Evolutionary conservation across 1,139 yeast species (phyloP).

Genomic region (Sugiyamaella xylanicola): DNA sequence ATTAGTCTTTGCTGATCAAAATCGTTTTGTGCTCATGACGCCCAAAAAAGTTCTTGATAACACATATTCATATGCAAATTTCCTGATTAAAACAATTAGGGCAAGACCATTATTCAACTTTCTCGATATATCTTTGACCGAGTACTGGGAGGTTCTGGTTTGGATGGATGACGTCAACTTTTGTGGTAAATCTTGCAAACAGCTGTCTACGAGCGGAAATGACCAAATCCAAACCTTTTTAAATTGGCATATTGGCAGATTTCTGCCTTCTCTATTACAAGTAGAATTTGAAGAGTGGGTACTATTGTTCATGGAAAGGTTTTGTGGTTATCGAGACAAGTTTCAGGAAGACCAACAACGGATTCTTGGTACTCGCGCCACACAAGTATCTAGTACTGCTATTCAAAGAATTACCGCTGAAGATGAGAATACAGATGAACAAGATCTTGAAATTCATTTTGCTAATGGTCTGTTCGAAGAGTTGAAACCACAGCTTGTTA

Average conservation of each 20-base stretch:
- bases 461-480: conserved; percentile 43
- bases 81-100: conserved; percentile 75
- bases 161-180: conserved; percentile 95
- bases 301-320: conserved; percentile 69
- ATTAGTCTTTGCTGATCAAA: conserved; percentile 79
- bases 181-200: conserved; percentile 76
- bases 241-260: conserved; percentile 79
- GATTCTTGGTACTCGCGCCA: conserved; percentile 56
- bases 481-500: conserved; percentile 65
- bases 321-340: conserved; percentile 52
- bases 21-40: conserved; percentile 72
- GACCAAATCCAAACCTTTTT: conserved; percentile 59
- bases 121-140: conserved; percentile 69
- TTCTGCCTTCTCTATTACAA: conserved; percentile 72
- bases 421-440: conserved; percentile 37
- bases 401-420: conserved; percentile 17
- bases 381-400: conserved; percentile 55
- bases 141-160: conserved; percentile 86
- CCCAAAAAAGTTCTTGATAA: conserved; percentile 78
- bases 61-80: conserved; percentile 92
- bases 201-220: conserved; percentile 44
- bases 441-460: conserved; percentile 34
- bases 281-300: conserved; percentile 90
- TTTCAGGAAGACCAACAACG: conserved; percentile 22
- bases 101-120: conserved; percentile 81